Percentiles rank a stretch among this genome's conserved stretches.
Conservation (phyloP, 73 alveolate genomes). For the Urostyla sp. region DNA sequence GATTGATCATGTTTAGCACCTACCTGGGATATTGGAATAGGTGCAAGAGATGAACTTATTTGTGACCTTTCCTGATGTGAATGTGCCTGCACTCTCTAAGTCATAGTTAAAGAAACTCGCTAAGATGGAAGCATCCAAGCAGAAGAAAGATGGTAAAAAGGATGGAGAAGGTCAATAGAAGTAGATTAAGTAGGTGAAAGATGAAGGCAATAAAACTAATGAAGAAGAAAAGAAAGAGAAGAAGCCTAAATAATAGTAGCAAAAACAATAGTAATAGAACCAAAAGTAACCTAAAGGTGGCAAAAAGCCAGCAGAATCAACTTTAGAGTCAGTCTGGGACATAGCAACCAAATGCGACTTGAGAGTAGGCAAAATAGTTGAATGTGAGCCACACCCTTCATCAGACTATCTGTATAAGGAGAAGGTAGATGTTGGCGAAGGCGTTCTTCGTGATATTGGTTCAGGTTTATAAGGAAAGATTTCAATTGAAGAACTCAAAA, state of each 20-base stretch:
- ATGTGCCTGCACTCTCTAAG: slow-evolving; percentile 46
- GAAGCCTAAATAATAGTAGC: slow-evolving; percentile 49
- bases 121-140: slow-evolving; percentile 27
- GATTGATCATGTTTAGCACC: slow-evolving; percentile 89
- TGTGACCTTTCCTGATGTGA: slow-evolving; percentile 68
- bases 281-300: slow-evolving; percentile 31
- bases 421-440: slow-evolving; percentile 91
- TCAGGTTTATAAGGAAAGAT: slow-evolving; percentile 83
- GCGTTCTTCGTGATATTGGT: slow-evolving; percentile 83
- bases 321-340: slow-evolving; percentile 52
- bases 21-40: slow-evolving; percentile 73
- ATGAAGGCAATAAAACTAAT: slow-evolving; percentile 1
- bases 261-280: slow-evolving; percentile 3
- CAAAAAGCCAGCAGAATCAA: slow-evolving; percentile 33
- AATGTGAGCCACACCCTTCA: slow-evolving; percentile 78
- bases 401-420: slow-evolving; percentile 89
- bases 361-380: slow-evolving; percentile 86
- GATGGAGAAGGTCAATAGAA: neutral
- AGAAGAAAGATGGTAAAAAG: slow-evolving; percentile 11
- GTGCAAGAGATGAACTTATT: slow-evolving; percentile 52
- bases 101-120: slow-evolving; percentile 61
- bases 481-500: slow-evolving; percentile 78
- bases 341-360: slow-evolving; percentile 77
- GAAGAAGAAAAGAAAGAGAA: slow-evolving; percentile 46
- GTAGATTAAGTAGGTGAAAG: neutral